Conservation (phyloP, 441 rosid species). For the Flueggea neowawraea region DNA sequence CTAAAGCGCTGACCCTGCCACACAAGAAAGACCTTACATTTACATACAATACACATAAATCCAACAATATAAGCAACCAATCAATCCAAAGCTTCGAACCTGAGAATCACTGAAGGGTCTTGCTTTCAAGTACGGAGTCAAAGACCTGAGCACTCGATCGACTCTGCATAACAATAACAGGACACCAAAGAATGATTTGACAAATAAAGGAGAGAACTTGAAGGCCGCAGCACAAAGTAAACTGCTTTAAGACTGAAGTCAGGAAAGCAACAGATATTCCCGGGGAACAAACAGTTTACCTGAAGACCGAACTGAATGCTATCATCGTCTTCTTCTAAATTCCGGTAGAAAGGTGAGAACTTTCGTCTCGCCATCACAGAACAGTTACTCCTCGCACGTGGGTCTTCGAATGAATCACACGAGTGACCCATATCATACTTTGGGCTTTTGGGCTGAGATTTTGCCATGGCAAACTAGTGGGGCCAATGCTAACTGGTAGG, state of each 20-base stretch:
- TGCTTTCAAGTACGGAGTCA: constrained; percentile 27
- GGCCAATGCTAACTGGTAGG: too few species aligned
- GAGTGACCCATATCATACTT: too few species aligned
- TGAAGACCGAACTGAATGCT: constrained; percentile 24
- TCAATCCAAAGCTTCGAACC: constrained; percentile 13
- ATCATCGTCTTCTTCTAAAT: constrained; percentile 20
- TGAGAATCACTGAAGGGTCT: constrained; percentile 33
- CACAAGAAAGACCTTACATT: not conserved
- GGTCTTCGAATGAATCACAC: too few species aligned
- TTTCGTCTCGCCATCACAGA: too few species aligned
- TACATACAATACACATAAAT: too few species aligned
- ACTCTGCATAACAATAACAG: constrained; percentile 25
- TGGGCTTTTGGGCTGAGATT: too few species aligned
- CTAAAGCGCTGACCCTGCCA: constrained; percentile 29
- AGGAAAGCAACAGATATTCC: constrained; percentile 4
- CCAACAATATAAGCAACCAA: too few species aligned
- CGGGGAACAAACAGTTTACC: constrained; percentile 19
- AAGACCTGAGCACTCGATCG: constrained; percentile 30
- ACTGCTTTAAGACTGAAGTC: too few species aligned
- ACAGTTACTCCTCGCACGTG: too few species aligned
- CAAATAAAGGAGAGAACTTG: not conserved
- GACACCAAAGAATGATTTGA: not conserved
- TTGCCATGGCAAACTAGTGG: too few species aligned
- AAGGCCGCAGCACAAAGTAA: too few species aligned
- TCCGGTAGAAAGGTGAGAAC: too few species aligned